Evolutionary conservation across 805 yeast species (phyloP).

Genomic region (Zygoascus bituminiphila): DNA sequence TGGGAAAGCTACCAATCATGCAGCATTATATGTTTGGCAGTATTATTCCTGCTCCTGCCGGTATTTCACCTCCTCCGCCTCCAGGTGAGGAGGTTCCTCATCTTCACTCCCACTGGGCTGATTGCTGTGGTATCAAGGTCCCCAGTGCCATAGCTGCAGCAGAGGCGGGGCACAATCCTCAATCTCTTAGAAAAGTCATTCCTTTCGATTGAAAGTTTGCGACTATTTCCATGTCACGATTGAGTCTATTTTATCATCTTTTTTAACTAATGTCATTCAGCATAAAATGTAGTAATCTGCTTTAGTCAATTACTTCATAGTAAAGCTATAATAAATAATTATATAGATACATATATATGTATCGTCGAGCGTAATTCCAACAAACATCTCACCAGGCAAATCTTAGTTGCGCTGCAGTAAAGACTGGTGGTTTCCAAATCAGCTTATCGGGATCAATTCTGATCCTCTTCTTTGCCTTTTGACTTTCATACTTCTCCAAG

Average conservation of each 20-base stretch:
- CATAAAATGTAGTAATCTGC: too few species aligned
- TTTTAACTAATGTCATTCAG: too few species aligned
- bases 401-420: conserved; percentile 89
- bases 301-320: too few species aligned
- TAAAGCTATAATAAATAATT: background rate
- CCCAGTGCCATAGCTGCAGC: conserved; percentile 95
- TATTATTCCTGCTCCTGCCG: conserved; percentile 63
- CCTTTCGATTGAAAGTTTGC: conserved; percentile 24
- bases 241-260: background rate
- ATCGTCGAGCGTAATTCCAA: too few species aligned
- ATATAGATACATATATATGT: too few species aligned
- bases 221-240: background rate
- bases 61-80: conserved; percentile 37
- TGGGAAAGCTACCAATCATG: conserved; percentile 82
- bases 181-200: conserved; percentile 15
- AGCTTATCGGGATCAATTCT: conserved; percentile 63
- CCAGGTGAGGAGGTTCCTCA: conserved; percentile 29
- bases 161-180: conserved; percentile 13
- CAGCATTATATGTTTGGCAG: conserved; percentile 89
- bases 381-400: conserved; percentile 96
- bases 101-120: conserved; percentile 70
- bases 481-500: conserved; percentile 62
- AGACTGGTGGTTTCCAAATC: conserved; percentile 88
- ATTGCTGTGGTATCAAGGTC: conserved; percentile 93
- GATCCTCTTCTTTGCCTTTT: conserved; percentile 64